Percentiles rank a stretch among this genome's conserved stretches.
Conservation (phyloP, 2,329 filamentous ascomycete genomes). For the Xylariaceae sp. region DNA sequence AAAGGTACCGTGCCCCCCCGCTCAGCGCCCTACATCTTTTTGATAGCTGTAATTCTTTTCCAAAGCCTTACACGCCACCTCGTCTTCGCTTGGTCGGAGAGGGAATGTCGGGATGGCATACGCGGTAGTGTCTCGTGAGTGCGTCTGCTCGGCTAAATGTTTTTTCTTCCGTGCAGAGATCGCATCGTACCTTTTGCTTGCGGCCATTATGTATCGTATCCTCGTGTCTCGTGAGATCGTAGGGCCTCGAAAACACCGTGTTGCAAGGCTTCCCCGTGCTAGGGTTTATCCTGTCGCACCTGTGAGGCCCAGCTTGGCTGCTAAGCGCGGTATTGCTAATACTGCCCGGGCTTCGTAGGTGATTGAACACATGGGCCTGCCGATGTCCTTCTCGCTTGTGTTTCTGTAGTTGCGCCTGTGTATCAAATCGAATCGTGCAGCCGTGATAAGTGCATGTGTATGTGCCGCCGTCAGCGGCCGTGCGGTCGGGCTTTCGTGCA, state of each 20-base stretch:
- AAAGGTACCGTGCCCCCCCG: neutral
- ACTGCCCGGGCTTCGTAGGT: conserved; percentile 27
- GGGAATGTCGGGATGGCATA: conserved; percentile 85
- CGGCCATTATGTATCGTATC: conserved; percentile 94
- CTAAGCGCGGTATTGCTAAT: conserved; percentile 56
- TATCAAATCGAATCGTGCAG: conserved; percentile 82
- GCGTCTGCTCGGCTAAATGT: conserved; percentile 95
- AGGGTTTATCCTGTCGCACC: conserved; percentile 88
- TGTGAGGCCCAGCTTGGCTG: conserved; percentile 87
- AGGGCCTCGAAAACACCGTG: conserved; percentile 88
- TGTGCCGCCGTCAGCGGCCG: conserved; percentile 72
- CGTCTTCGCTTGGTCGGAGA: conserved; percentile 59
- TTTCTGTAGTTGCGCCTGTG: conserved; percentile 79
- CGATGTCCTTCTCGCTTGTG: conserved; percentile 94
- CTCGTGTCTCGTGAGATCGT: conserved; percentile 93
- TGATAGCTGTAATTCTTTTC: neutral
- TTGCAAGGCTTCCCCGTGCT: conserved; percentile 93
- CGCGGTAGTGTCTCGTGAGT: conserved; percentile 86
- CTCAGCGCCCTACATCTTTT: neutral
- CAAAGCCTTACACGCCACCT: conserved; percentile 14
- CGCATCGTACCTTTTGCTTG: conserved; percentile 91
- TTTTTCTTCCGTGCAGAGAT: conserved; percentile 92
- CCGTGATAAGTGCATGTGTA: conserved; percentile 97
- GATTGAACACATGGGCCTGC: conserved; percentile 55
- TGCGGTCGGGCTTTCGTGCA: conserved; percentile 52